Evolutionary conservation across 2,329 filamentous ascomycete genomes (phyloP), one percentile per base, ranked within the genome.

Genomic region (Coniochaeta sp.): DNA sequence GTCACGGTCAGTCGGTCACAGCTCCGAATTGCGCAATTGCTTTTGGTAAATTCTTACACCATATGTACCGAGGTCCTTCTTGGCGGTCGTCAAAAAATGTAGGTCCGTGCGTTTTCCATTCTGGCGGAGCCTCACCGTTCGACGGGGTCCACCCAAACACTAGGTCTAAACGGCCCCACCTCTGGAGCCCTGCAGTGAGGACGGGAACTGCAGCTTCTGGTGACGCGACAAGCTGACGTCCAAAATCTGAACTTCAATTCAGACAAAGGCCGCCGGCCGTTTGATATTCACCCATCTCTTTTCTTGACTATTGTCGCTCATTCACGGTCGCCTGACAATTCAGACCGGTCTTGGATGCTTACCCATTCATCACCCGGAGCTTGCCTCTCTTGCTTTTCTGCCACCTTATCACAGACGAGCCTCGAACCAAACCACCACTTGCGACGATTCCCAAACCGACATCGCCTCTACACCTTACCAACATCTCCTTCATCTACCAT

Each of bases 211-310:
- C 6, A 30, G 27, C 27, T 40, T 42, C 38, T 42, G 22, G 38
- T 42, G 38, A 42, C 38, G 38, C 38, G 38, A 42, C 38, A 42
- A 18, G 38, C 38, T 42, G 38, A 42, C 38, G 38, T 26, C 38
- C 38, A 26, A 42, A 42, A 42, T 24, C 38, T n/a, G 22, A 24
- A 24, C 22, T n/a, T 42, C 38, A 42, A 24, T 26, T n/a, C n/a
- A 12, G 38, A 42, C 38, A 42, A 42, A 42, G 38, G 38, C 38
- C 38, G 38, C 38, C 26, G 38, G 38, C 38, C 38, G 38, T 42
- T n/a, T 22, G 38, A 24, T 26, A 42, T 12, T 18, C 18, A 22
- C 20, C 10, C 22, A 14, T 26, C 38, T 26, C 6, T 42, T 42
- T 42, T 42, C 38, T 26, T 42, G 26, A 13, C 8, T 42, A 13